These are phyloP conservation scores for Schizonepeta tenuifolia DNA, from an alignment of 257 asterid species.

Conservation along the genomic window DNA sequence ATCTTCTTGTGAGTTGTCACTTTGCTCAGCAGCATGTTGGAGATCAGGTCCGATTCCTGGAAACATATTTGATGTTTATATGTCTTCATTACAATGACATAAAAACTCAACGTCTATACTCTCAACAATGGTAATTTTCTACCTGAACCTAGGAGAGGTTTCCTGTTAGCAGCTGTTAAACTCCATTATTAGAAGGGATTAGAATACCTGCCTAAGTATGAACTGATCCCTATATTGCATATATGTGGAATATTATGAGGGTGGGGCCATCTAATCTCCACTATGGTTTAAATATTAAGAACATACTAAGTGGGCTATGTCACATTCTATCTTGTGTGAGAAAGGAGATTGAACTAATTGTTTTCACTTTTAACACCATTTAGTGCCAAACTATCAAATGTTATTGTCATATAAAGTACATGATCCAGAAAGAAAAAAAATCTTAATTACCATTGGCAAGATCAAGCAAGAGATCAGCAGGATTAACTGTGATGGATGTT, in stretches of 20 bases:
- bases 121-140: neutral
- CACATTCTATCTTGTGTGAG: constrained; percentile 32
- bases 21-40: constrained; percentile 45
- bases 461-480: constrained; percentile 94
- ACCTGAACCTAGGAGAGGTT: constrained; percentile 8
- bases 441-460: constrained; percentile 82
- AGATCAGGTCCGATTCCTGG: constrained; percentile 84
- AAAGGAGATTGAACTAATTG: constrained; percentile 23
- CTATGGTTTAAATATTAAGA: constrained; percentile 32
- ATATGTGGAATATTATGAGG: constrained; percentile 31
- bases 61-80: constrained; percentile 5
- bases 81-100: neutral
- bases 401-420: constrained; percentile 17
- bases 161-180: constrained; percentile 12
- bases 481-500: constrained; percentile 67
- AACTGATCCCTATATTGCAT: constrained; percentile 22
- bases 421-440: neutral
- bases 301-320: constrained; percentile 34
- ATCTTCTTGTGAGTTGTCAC: constrained; percentile 60
- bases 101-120: neutral
- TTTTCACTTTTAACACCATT: constrained; percentile 15
- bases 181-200: constrained; percentile 22
- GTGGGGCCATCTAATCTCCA: constrained; percentile 41
- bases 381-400: neutral
- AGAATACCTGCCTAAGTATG: neutral